These are phyloP conservation scores for Grosmannia penicillata DNA, from an alignment of 2,329 filamentous ascomycete genomes.

Conservation along the genomic window DNA sequence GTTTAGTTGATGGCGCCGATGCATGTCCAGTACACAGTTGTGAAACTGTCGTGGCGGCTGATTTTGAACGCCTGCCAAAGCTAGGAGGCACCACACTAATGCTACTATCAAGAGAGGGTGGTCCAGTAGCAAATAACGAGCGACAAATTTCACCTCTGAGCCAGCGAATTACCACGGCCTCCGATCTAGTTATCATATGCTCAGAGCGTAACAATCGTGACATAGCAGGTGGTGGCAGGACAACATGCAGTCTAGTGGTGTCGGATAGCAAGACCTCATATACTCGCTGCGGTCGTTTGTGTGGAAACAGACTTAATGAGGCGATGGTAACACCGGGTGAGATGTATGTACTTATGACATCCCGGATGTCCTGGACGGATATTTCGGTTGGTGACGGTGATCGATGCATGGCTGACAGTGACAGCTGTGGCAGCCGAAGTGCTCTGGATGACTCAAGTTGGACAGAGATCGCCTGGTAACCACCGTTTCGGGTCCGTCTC, in stretches of 20 bases:
- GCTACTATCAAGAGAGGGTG: too few species aligned
- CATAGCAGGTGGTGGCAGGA: slow-evolving; percentile 26
- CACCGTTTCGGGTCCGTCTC: slow-evolving; percentile 5
- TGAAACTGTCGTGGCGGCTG: too few species aligned
- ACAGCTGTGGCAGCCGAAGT: not conserved
- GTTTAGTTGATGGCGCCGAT: slow-evolving; percentile 5
- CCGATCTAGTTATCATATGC: slow-evolving; percentile 26
- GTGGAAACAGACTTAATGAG: slow-evolving; percentile 18
- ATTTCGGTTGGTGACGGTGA: slow-evolving; percentile 11
- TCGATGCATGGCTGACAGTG: slow-evolving; percentile 19
- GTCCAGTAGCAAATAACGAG: not conserved
- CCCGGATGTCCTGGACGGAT: slow-evolving; percentile 17
- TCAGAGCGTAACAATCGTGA: slow-evolving; percentile 32
- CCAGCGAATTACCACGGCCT: slow-evolving; percentile 31
- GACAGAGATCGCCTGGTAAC: slow-evolving; percentile 6
- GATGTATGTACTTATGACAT: slow-evolving; percentile 18
- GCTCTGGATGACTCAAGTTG: slow-evolving; percentile 3
- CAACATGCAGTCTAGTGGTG: slow-evolving; percentile 24
- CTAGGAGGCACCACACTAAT: too few species aligned
- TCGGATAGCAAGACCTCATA: slow-evolving; percentile 29
- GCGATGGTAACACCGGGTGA: slow-evolving; percentile 18
- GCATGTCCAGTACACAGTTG: too few species aligned
- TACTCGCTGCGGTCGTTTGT: slow-evolving; percentile 21
- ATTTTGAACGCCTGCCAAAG: too few species aligned
- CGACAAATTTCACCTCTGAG: slow-evolving; percentile 14